Evolutionary conservation across 2,329 filamentous ascomycete species (phyloP), one percentile per base, ranked within the genome.

Genomic region (Neodidymelliopsis sp.): DNA sequence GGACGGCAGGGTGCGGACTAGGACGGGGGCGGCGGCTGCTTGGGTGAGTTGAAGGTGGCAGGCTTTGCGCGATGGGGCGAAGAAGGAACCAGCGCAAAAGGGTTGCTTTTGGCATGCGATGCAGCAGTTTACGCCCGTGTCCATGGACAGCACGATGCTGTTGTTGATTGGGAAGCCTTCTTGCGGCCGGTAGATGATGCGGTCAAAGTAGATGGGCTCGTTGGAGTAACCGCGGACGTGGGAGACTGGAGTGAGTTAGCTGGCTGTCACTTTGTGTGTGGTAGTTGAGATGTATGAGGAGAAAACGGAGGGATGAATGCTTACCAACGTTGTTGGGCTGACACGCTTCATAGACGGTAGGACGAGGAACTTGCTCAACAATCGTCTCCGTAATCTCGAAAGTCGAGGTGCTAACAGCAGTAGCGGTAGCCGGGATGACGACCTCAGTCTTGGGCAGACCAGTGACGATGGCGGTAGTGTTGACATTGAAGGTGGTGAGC

Each of bases 21-120:
- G 24, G 35, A 46, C 37, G 33, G 52, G 38, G 13, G 36, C 13
- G 11, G 58, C 51, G 6, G 53, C 49, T 15, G 48, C 35, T 12
- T 56, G 44, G 3, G 60, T 62, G 24, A 67, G 57, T 24, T 60
- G 56, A 19, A 67, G 37, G 33, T 60, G 60, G 57, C 64, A 67
- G 47, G 62, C 37, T 8, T n/a, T 6, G 8, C 37, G 13, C 13
- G 49, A 53, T 10, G 63, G 60, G 6, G 50, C 56, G 49, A 47
- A 65, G 56, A 65, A 61, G 22, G 60, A 62, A 4, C 60, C 63
- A 4, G 64, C 59, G 56, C 64, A 66, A 49, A 52, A 56, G 31
- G 57, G 25, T 53, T 63, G 47, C 9, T 33, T 59, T 12, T 68
- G 63, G 54, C 65, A 68, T 2, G 56, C 60, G 36, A 61, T 53